phyloP scores from a whole-genome alignment of 768 basidiomycete species.

The Mycena metata region DNA sequence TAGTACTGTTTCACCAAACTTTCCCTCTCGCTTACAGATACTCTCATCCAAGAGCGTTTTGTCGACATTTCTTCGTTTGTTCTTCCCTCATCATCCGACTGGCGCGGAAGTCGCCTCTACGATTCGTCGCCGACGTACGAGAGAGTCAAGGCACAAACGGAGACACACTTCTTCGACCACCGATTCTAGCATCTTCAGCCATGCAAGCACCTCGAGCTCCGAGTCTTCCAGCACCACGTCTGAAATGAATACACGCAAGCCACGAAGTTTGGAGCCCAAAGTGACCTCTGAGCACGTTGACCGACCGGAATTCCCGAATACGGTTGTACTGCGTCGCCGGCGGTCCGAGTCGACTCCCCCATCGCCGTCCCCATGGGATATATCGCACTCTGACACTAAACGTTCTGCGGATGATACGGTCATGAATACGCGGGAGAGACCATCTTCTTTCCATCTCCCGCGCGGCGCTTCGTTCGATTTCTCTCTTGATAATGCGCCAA shows the following conservation, averaged over 20 bases:
- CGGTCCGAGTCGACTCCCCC: conserved; percentile 36
- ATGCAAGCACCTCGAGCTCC: conserved; percentile 16
- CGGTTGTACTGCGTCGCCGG: conserved; percentile 5
- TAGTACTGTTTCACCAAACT: not conserved
- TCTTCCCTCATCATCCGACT: conserved; percentile 18
- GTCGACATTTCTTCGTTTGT: conserved; percentile 32
- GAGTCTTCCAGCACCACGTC: conserved; percentile 7
- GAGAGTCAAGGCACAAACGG: conserved; percentile 9
- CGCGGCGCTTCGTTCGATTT: conserved; percentile 2
- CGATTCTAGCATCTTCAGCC: conserved; percentile 27
- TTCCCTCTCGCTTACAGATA: conserved; percentile 20
- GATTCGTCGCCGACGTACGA: conserved; percentile 14
- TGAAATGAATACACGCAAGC: conserved; percentile 8
- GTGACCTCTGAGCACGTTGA: conserved; percentile 14
- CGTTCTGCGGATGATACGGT: conserved; percentile 7
- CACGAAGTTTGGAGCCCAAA: conserved; percentile 14
- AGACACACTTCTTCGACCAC: conserved; percentile 14
- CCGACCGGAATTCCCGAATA: conserved; percentile 24
- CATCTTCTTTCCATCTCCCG: not conserved
- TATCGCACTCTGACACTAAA: conserved; percentile 6
- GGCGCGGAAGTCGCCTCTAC: conserved; percentile 24
- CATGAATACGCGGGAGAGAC: not conserved
- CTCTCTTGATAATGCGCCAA: not conserved
- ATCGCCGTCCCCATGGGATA: conserved; percentile 31
- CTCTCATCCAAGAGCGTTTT: conserved; percentile 30